Percentiles rank a stretch among this genome's conserved stretches.
phyloP scores from a whole-genome alignment of 768 basidiomycete genomes.

The Fibroporia radiculosa region DNA sequence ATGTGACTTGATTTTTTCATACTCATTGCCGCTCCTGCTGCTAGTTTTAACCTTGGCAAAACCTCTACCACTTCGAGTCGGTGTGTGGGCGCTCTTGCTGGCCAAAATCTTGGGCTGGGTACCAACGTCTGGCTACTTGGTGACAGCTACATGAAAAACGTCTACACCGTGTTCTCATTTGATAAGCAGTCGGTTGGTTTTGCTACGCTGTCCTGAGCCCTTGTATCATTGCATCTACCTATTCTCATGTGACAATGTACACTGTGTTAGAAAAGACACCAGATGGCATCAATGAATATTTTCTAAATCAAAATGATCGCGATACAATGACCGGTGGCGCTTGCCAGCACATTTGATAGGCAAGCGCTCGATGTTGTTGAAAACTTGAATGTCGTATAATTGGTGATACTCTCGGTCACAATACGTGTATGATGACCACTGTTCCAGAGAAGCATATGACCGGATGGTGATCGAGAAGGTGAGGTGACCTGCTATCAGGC shows the following conservation, averaged over 20 bases:
- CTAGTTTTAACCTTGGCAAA: conserved; percentile 27
- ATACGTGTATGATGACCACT: too few relatives aligned
- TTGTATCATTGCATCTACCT: neutral
- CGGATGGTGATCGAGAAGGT: too few relatives aligned
- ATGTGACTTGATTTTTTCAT: neutral
- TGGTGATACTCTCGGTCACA: too few relatives aligned
- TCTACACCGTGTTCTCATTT: conserved; percentile 20
- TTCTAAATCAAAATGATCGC: too few relatives aligned
- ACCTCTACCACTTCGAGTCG: conserved; percentile 8
- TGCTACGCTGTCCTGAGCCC: conserved; percentile 8
- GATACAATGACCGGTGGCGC: too few relatives aligned
- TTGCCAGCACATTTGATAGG: too few relatives aligned
- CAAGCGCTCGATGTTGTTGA: too few relatives aligned
- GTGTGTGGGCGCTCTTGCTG: conserved; percentile 21
- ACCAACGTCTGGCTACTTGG: conserved; percentile 18
- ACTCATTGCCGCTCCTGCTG: neutral
- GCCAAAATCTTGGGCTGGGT: conserved; percentile 15
- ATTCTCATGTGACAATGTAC: neutral
- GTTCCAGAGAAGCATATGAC: too few relatives aligned
- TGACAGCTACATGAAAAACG: conserved; percentile 21
- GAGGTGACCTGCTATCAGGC: too few relatives aligned
- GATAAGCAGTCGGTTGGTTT: conserved; percentile 19
- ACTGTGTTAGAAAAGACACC: too few relatives aligned
- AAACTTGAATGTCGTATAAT: too few relatives aligned
- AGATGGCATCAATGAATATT: too few relatives aligned